Evolutionary conservation across 345 rosid genomes (phyloP).

Genomic region (Rubroshorea leprosula): DNA sequence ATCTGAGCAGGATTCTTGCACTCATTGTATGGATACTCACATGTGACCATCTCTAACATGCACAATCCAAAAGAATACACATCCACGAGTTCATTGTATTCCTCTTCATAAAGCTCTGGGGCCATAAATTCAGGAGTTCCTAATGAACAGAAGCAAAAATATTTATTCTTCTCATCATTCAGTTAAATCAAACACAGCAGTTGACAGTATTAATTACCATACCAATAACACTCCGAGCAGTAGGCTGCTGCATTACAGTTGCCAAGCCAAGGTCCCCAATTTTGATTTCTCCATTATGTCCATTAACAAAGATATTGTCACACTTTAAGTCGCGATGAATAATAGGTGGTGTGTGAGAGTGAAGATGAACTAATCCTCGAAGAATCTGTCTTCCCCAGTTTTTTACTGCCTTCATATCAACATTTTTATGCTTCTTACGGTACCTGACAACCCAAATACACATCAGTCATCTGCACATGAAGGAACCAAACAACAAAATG

Average conservation of each 20-base stretch:
- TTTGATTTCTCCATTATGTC: constrained; percentile 60
- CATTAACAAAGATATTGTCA: constrained; percentile 63
- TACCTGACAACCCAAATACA: constrained; percentile 27
- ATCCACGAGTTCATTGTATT: constrained; percentile 65
- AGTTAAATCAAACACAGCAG: background rate
- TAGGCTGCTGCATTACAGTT: constrained; percentile 53
- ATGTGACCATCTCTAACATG: constrained; percentile 69
- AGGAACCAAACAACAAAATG: background rate
- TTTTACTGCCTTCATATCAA: constrained; percentile 52
- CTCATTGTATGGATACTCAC: constrained; percentile 63
- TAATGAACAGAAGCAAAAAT: constrained; percentile 9
- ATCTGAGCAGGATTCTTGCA: constrained; percentile 70
- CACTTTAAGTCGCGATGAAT: constrained; percentile 66
- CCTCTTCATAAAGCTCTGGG: constrained; percentile 73
- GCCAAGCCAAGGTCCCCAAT: constrained; percentile 77
- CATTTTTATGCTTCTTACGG: constrained; percentile 51
- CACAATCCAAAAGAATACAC: constrained; percentile 71
- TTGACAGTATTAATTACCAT: constrained; percentile 3
- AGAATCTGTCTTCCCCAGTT: constrained; percentile 64
- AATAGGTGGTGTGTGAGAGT: constrained; percentile 47
- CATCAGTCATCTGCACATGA: background rate
- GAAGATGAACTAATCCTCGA: constrained; percentile 51
- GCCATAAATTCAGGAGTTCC: constrained; percentile 83
- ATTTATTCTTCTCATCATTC: background rate
- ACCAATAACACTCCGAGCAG: constrained; percentile 66